Evolutionary conservation across 345 rosid species (phyloP).

Genomic region (Ailanthus altissimus): DNA sequence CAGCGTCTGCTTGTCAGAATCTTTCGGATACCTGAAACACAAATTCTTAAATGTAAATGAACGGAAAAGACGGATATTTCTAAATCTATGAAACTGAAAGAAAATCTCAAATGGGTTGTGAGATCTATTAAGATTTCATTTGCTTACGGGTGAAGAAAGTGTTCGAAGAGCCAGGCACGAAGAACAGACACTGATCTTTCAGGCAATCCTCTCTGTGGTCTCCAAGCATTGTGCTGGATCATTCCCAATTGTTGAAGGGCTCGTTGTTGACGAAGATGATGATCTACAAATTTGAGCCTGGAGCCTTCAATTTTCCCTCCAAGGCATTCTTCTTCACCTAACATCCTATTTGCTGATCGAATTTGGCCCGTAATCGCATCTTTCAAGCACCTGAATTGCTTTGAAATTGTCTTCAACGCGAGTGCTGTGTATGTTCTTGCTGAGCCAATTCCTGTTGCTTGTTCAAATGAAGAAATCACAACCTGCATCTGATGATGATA

Average conservation of each 20-base stretch:
- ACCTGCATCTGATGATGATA: slow-evolving; percentile 96
- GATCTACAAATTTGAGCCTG: slow-evolving; percentile 88
- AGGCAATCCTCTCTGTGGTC: slow-evolving; percentile 97
- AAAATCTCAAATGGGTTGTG: not conserved
- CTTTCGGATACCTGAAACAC: slow-evolving; percentile 81
- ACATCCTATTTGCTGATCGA: slow-evolving; percentile 74
- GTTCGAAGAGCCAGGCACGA: slow-evolving; percentile 98
- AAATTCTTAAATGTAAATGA: not conserved
- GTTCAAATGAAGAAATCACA: slow-evolving; percentile 84
- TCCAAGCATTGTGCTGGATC: slow-evolving; percentile 99
- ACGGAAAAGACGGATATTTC: not conserved
- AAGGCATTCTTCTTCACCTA: slow-evolving; percentile 80
- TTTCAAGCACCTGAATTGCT: slow-evolving; percentile 90
- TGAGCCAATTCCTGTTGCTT: slow-evolving; percentile 82
- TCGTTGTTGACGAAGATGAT: slow-evolving; percentile 89
- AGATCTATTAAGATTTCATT: not conserved
- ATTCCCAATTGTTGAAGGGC: slow-evolving; percentile 95
- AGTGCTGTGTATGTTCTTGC: slow-evolving; percentile 89
- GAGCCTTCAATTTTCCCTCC: slow-evolving; percentile 84
- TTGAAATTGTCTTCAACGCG: slow-evolving; percentile 88
- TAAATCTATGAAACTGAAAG: not conserved
- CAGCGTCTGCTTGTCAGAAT: slow-evolving; percentile 87
- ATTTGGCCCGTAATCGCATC: slow-evolving; percentile 90
- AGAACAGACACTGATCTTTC: slow-evolving; percentile 94
- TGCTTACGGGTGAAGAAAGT: slow-evolving; percentile 96